Percentiles rank a stretch among this genome's conserved stretches.
Evolutionary conservation across 371 early-diverging fungal species (phyloP).

Genomic region (Rhizopus sp.): DNA sequence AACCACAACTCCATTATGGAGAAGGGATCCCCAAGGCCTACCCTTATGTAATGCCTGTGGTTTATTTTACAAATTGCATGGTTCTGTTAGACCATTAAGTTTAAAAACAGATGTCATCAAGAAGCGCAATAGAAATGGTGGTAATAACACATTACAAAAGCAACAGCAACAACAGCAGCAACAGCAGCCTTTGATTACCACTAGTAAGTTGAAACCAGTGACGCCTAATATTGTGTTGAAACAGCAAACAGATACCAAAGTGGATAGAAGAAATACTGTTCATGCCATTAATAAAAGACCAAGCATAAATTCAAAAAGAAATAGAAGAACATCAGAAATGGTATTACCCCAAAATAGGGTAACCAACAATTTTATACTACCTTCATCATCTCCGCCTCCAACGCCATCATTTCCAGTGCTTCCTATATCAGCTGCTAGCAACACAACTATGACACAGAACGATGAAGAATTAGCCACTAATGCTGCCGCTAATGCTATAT

Average conservation of each 20-base stretch:
- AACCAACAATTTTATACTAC: neutral
- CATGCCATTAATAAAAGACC: constrained; percentile 7
- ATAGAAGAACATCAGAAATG: constrained; percentile 17
- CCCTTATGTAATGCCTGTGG: constrained; percentile 72
- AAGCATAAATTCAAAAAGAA: constrained; percentile 10
- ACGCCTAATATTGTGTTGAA: neutral
- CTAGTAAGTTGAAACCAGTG: neutral
- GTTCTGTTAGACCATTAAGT: constrained; percentile 77
- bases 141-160: neutral
- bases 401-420: neutral
- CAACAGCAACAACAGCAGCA: constrained; percentile 4
- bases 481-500: constrained; percentile 26
- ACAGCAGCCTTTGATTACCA: neutral
- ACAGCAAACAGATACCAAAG: neutral
- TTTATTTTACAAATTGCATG: constrained; percentile 82
- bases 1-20: constrained; percentile 95
- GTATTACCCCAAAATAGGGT: neutral
- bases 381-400: constrained; percentile 3
- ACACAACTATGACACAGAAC: neutral
- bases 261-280: constrained; percentile 19
- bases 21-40: constrained; percentile 77
- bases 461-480: constrained; percentile 8
- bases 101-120: constrained; percentile 85
- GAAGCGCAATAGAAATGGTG: constrained; percentile 69
- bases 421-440: neutral